phyloP scores from a whole-genome alignment of 257 asterid genomes.

The Euphrasia confusa region DNA sequence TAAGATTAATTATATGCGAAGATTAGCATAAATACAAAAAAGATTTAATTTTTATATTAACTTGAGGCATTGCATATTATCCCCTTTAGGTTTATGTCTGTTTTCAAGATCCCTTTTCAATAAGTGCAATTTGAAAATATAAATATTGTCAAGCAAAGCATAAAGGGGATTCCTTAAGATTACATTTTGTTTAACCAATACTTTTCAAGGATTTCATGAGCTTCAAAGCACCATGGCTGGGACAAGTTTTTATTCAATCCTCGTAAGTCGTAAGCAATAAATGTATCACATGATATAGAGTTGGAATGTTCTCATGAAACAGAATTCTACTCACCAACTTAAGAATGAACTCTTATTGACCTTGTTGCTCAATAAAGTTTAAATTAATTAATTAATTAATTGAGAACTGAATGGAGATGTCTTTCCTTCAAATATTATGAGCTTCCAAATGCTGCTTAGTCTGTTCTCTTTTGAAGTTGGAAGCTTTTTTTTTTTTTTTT shows the following conservation, averaged over 20 bases:
- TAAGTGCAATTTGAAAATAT: too few relatives aligned
- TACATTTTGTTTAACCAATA: neutral
- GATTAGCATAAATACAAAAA: neutral
- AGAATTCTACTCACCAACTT: constrained; percentile 10
- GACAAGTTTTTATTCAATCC: constrained; percentile 6
- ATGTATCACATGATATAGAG: constrained; percentile 5
- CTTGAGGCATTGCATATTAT: neutral
- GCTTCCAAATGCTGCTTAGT: neutral
- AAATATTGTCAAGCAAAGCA: neutral
- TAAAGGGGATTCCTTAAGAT: neutral
- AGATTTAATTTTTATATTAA: too few relatives aligned
- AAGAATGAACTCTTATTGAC: constrained; percentile 1
- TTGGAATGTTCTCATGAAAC: neutral
- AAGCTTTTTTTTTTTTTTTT: neutral
- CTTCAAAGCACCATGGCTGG: constrained; percentile 3
- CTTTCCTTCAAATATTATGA: neutral
- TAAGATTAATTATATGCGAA: neutral
- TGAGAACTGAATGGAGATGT: constrained; percentile 8
- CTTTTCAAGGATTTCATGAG: neutral
- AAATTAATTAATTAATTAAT: neutral
- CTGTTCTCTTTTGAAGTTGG: neutral
- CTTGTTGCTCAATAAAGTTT: neutral
- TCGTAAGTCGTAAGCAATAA: constrained; percentile 3
- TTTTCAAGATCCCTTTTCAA: neutral
- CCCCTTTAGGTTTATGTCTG: neutral